Percentiles rank a stretch among this genome's conserved stretches.
These are phyloP conservation scores for Gossypium schwendimanii DNA, from an alignment of 441 rosid genomes.

Conservation along the genomic window DNA sequence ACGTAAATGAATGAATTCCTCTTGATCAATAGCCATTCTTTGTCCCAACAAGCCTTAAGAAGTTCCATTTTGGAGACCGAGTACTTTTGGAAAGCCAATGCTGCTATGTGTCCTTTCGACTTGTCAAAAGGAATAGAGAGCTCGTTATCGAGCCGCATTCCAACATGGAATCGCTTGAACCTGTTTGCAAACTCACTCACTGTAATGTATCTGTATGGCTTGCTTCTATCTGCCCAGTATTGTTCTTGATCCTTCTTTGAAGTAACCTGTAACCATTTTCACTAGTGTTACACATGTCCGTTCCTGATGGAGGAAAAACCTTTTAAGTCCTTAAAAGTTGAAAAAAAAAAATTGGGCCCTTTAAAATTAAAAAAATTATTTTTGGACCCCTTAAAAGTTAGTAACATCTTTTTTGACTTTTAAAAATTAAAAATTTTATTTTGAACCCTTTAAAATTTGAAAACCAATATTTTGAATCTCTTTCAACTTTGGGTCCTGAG, in stretches of 20 bases:
- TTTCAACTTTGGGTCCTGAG: too few relatives aligned
- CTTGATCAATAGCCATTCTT: conserved; percentile 70
- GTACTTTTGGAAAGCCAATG: conserved; percentile 53
- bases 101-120: conserved; percentile 56
- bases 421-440: too few relatives aligned
- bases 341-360: too few relatives aligned
- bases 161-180: conserved; percentile 67
- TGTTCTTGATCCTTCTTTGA: conserved; percentile 89
- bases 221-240: conserved; percentile 57
- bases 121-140: conserved; percentile 52
- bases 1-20: conserved; percentile 59
- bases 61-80: conserved; percentile 52
- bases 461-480: too few relatives aligned
- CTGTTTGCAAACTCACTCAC: conserved; percentile 52
- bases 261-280: conserved; percentile 50
- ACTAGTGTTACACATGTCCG: too few relatives aligned
- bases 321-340: too few relatives aligned
- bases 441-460: too few relatives aligned
- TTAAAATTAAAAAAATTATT: too few relatives aligned
- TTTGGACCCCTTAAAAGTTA: too few relatives aligned
- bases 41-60: conserved; percentile 68
- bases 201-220: conserved; percentile 52
- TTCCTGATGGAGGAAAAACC: too few relatives aligned
- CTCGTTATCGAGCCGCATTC: conserved; percentile 41
- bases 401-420: too few relatives aligned